phyloP scores from a whole-genome alignment of 129 eudicot species.

The Ambrosia artemisiifolia region DNA sequence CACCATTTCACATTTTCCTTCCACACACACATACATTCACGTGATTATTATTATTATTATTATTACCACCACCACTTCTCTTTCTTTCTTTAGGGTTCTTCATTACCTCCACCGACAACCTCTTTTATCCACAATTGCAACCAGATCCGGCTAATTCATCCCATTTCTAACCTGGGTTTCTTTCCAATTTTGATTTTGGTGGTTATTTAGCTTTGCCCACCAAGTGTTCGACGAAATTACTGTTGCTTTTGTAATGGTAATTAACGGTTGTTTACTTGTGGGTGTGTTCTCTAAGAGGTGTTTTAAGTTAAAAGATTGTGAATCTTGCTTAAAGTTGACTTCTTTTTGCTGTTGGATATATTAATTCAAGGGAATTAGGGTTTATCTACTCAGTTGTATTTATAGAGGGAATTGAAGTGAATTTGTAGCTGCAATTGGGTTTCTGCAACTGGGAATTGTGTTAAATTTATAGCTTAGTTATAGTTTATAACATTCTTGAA shows the following conservation, averaged over 20 bases:
- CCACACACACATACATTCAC: constrained; percentile 12
- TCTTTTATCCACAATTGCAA: constrained; percentile 18
- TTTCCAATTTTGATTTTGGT: constrained; percentile 15
- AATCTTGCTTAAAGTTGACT: constrained; percentile 1
- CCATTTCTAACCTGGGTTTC: not conserved
- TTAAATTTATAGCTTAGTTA: not conserved
- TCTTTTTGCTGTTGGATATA: not conserved
- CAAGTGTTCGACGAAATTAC: not conserved
- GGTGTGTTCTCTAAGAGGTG: constrained; percentile 5
- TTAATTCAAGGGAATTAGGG: not conserved
- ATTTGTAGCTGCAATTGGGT: not conserved
- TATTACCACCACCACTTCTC: not conserved
- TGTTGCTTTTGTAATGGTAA: constrained; percentile 3
- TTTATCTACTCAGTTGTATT: constrained; percentile 6
- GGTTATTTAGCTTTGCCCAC: not conserved
- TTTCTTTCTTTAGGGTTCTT: constrained; percentile 25
- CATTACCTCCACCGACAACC: constrained; percentile 19
- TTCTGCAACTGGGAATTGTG: not conserved
- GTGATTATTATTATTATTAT: constrained; percentile 5
- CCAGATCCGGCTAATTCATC: constrained; percentile 24
- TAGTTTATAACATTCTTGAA: not conserved
- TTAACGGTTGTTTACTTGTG: not conserved
- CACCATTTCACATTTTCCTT: constrained; percentile 12
- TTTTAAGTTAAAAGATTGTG: constrained; percentile 2
- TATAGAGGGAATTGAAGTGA: not conserved